Evolutionary conservation across 2,329 filamentous ascomycete genomes (phyloP), one percentile per base, ranked within the genome.

Genomic region (Talaromyces rugulosus): DNA sequence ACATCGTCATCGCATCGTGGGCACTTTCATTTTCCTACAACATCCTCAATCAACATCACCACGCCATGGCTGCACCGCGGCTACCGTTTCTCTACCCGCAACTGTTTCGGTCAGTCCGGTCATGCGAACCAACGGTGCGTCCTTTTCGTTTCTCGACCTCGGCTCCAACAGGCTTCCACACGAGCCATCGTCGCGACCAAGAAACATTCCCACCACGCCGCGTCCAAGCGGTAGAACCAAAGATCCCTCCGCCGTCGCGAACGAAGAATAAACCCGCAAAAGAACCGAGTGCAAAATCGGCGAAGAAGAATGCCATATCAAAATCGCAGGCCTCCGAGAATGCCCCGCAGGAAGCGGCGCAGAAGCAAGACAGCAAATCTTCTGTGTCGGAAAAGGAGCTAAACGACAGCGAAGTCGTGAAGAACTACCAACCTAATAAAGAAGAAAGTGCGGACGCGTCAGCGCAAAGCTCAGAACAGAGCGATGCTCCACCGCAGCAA

Each of bases 1-100:
- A 14, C 50, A 33, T 53, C 50, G 50, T 53, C 50, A 53, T 53
- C 58, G 11, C 14, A 34, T 34, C 47, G 31, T 50, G 36, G 33
- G 40, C 12, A 59, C 34, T 14, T 40, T 50, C 56, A 40, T 40
- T 69, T 67, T 68, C 61, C 40, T 56, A 42, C 54, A 31, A 23
- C 52, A 7, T 31, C 40, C 23, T 6, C 7, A 18, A 47, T 12
- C 27, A 30, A 52, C 50, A 5, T 18, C 61, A 40, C 34, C 54
- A 58, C n/a, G 73, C 69, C 64, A 91, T 91, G 86, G 82, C 87
- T 65, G 81, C 83, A 28, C 78, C 80, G 63, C 82, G 88, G 69
- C 79, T 91, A 63, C 84, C 85, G 16, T 90, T 90, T 69, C 79
- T 91, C 18, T 90, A 89, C 67, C 87, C 89, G 53, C 85, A 87